Evolutionary conservation across 2,329 filamentous ascomycete genomes (phyloP), one percentile per base, ranked within the genome.

Genomic region (Dichotomopilus funicola): DNA sequence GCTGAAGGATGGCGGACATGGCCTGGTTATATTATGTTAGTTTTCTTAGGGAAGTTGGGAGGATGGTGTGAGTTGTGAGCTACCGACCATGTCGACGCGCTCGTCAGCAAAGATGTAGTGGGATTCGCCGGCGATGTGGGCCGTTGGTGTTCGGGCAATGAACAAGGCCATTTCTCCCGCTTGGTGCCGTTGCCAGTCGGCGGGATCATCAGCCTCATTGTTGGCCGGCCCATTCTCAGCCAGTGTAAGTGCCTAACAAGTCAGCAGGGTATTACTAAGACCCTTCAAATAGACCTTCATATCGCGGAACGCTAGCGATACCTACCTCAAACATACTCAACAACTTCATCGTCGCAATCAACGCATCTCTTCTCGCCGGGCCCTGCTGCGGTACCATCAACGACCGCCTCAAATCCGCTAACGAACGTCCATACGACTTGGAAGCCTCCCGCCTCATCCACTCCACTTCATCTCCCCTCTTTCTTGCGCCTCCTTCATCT

Each of bases 41-140:
- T 38, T 9, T 38, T 38, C 8, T 38, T 38, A 38, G 6, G 6
- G 34, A 35, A 3, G 19, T 27, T 36, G 12, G 40, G 13, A 5
- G 42, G n/a, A 31, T 27, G 42, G n/a, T 3, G 27, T 3, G 36
- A n/a, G 27, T 5, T 1, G 40, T 8, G 31, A 55, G 54, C 50
- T 41, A 57, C 59, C 50, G 37, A 57, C 59, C 57, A 61, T 52
- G 5, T 61, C 59, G 4, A 57, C 57, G 40, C 59, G 49, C 34
- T 61, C 59, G 11, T 61, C 59, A 5, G 55, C 55, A 42, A 61
- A 59, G 3, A 59, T 33, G 42, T 59, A 13, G 35, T 61, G 59
- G 1, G 54, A 45, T 11, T 56, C 50, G 0, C 57, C 57, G 1
- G 43, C 19, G 6, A 53, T 40, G 19, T 59, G 47, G 6, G 54